Evolutionary conservation across 2,329 filamentous ascomycete genomes (phyloP), one percentile per base, ranked within the genome.

Genomic region (Cordyceps javanica): DNA sequence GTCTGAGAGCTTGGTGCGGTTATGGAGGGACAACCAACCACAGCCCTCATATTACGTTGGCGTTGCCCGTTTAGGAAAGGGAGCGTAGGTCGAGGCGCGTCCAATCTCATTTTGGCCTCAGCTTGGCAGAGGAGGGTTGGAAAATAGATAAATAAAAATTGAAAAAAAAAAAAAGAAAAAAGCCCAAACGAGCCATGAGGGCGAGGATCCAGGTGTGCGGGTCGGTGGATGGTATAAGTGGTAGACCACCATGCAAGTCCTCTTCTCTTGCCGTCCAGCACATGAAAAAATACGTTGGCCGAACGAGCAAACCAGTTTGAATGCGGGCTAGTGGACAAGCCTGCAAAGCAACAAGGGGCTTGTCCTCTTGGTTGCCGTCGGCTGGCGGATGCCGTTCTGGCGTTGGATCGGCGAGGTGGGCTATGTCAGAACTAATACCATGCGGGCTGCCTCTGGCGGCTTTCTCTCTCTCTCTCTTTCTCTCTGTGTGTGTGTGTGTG

Each of bases 1-100:
- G 19, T 52, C n/a, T n/a, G n/a, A 14, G 49, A 53, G 55, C 48
- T 58, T 32, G 55, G 55, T 4, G 48, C 26, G 55, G 55, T 58
- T 58, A 58, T 53, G 30, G 55, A 58, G 55, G 42, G 32, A 58
- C 55, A 52, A 58, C 55, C 55, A 58, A 46, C 49, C 55, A 58
- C 55, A 58, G 55, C 30, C 41, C 55, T 39, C 32, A 46, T 32
- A 58, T 58, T 48, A 41, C 41, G 41, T 48, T 53, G 55, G 25
- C 55, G 49, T 48, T 53, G 55, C 55, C 55, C 10, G 49, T 23
- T 48, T 58, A 58, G 55, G 55, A 45, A 58, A 58, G 39, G 41
- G 48, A 28, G 30, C 6, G 30, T 11, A 32, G 30, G 11, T 11
- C 6, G 39, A 41, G 39, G 4, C 2, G 30, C 30, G 6, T 32